Evolutionary conservation across 2,329 filamentous ascomycete species (phyloP).

Genomic region (Fusarium odoratissimum): DNA sequence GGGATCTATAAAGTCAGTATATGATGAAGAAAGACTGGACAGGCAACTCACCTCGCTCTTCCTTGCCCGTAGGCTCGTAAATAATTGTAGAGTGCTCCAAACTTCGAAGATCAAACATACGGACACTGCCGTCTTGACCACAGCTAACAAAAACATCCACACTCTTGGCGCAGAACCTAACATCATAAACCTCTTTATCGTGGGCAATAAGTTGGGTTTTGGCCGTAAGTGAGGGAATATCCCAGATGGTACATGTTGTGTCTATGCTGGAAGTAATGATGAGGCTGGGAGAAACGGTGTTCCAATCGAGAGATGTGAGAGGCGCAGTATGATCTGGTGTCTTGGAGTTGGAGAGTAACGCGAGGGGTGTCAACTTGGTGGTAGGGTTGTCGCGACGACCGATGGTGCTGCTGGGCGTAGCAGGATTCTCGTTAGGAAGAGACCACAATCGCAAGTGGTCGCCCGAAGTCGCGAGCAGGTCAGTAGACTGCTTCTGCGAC

Average conservation of each 20-base stretch:
- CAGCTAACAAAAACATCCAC: conserved; percentile 99
- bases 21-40: no score
- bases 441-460: conserved; percentile 97
- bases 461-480: conserved; percentile 92
- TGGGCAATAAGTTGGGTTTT: conserved; percentile 99
- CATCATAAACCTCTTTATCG: conserved; percentile 98
- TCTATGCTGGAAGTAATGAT: conserved; percentile 99
- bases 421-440: conserved; percentile 75
- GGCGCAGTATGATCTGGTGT: conserved; percentile 98
- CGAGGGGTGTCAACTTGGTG: conserved; percentile 89
- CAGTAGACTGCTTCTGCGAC: conserved; percentile 93
- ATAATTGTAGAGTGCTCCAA: conserved; percentile 99
- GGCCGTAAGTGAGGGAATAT: conserved; percentile 95
- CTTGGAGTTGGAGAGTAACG: conserved; percentile 95
- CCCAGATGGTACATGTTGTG: conserved; percentile 99
- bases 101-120: conserved; percentile 98
- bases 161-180: conserved; percentile 96
- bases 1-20: conserved; percentile 54
- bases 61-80: conserved; percentile 94
- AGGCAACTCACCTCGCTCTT: conserved; percentile 70
- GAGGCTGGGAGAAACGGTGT: conserved; percentile 93
- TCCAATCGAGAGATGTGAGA: conserved; percentile 97
- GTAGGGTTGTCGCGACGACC: conserved; percentile 70
- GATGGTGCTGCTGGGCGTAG: conserved; percentile 72
- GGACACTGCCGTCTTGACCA: conserved; percentile 95